Conservation (phyloP, 805 yeast species). For the Hanseniaspora nectarophila region DNA sequence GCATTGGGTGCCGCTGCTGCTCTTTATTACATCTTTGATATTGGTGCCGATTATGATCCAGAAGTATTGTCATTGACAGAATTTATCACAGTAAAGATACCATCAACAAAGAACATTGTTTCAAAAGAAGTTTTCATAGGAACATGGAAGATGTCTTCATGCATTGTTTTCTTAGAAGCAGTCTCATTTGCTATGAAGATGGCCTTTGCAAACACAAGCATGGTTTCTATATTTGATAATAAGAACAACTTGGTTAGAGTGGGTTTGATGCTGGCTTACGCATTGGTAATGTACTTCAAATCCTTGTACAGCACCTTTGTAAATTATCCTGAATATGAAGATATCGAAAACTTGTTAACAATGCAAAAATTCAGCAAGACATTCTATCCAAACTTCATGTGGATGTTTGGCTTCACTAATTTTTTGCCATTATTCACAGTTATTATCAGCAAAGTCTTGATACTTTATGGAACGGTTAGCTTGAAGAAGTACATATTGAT, state of each 20-base stretch:
- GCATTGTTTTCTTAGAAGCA: not conserved
- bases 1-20: slow-evolving; percentile 19
- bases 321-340: not conserved
- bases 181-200: not conserved
- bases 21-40: slow-evolving; percentile 19
- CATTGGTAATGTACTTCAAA: not conserved
- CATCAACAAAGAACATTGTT: not conserved
- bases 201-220: not conserved
- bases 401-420: slow-evolving; percentile 2
- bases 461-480: not conserved
- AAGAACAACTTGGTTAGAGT: not conserved
- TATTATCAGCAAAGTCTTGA: no score
- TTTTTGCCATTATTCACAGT: not conserved
- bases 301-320: not conserved
- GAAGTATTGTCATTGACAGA: not conserved
- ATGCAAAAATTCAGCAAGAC: not conserved
- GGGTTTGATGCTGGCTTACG: not conserved
- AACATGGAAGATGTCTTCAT: not conserved
- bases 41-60: not conserved
- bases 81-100: not conserved
- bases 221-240: not conserved
- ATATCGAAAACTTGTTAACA: not conserved
- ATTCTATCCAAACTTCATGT: not conserved
- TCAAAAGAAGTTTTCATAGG: not conserved
- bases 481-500: not conserved